phyloP scores from a whole-genome alignment of 2,329 filamentous ascomycete species.

The Albifimbria verrucaria region DNA sequence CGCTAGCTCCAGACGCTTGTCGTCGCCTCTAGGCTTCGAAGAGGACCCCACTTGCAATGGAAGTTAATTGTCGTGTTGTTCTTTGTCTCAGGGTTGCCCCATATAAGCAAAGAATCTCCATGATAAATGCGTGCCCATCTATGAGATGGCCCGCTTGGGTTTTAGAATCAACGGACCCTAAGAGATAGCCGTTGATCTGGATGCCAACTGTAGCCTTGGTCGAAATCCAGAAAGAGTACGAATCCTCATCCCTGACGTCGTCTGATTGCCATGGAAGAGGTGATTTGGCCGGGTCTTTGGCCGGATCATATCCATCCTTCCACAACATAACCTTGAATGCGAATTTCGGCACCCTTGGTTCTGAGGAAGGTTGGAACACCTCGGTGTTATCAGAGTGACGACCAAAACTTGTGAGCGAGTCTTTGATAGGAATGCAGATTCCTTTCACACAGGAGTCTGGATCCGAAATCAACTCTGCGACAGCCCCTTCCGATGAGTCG shows the following conservation, averaged over 20 bases:
- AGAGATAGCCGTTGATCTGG: constrained; percentile 67
- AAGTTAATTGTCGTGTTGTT: constrained; percentile 47
- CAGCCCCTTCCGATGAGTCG: constrained; percentile 32
- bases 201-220: constrained; percentile 78
- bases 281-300: constrained; percentile 51
- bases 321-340: constrained; percentile 77
- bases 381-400: constrained; percentile 66
- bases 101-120: constrained; percentile 75
- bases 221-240: constrained; percentile 70
- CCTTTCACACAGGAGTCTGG: constrained; percentile 61
- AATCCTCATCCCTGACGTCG: constrained; percentile 38
- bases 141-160: constrained; percentile 51
- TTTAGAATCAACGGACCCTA: constrained; percentile 56
- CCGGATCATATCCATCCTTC: constrained; percentile 63
- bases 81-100: constrained; percentile 43
- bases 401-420: constrained; percentile 73
- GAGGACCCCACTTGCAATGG: constrained; percentile 55
- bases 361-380: constrained; percentile 58
- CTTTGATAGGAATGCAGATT: constrained; percentile 62
- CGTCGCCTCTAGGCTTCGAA: constrained; percentile 33
- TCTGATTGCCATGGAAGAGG: constrained; percentile 40
- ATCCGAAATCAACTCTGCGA: constrained; percentile 66
- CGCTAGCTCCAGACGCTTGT: constrained; percentile 29
- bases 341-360: constrained; percentile 75
- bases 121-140: constrained; percentile 69